phyloP scores from a whole-genome alignment of 768 basidiomycete species.

The Neoboletus magnificus region DNA sequence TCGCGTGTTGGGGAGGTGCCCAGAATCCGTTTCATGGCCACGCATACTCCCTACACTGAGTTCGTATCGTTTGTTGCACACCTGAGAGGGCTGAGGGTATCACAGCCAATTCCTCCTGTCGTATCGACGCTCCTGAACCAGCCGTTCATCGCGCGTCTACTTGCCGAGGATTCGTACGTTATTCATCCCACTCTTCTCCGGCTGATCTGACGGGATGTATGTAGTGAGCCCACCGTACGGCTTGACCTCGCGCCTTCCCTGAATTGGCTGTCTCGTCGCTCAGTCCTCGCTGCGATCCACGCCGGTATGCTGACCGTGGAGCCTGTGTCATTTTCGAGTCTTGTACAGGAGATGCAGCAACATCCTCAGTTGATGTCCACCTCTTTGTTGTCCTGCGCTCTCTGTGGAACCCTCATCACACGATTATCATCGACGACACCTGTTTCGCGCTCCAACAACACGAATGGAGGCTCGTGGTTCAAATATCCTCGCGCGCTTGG shows the following conservation, averaged over 20 bases:
- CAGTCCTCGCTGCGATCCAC: conserved; percentile 81
- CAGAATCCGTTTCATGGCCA: conserved; percentile 51
- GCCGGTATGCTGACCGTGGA: conserved; percentile 86
- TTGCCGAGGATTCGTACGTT: conserved; percentile 83
- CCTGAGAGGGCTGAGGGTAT: conserved; percentile 62
- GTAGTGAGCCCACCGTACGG: conserved; percentile 82
- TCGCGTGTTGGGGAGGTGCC: conserved; percentile 27
- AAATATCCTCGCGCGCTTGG: conserved; percentile 47
- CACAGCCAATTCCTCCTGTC: conserved; percentile 57
- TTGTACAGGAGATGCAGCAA: conserved; percentile 53
- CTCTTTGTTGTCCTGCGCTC: conserved; percentile 63
- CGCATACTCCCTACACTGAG: conserved; percentile 77
- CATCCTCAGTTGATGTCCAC: conserved; percentile 43
- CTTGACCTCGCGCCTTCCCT: conserved; percentile 92
- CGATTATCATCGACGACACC: conserved; percentile 39
- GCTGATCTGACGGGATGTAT: conserved; percentile 8
- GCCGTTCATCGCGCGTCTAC: conserved; percentile 73
- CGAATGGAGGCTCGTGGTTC: conserved; percentile 58
- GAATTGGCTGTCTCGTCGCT: conserved; percentile 89
- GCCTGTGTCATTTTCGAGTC: conserved; percentile 62
- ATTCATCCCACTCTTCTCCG: background rate
- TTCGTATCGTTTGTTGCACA: conserved; percentile 76
- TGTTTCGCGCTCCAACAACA: conserved; percentile 32
- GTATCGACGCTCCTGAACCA: conserved; percentile 73
- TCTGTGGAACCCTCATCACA: conserved; percentile 62